Evolutionary conservation across 2,329 filamentous ascomycete genomes (phyloP), one percentile per base, ranked within the genome.

Genomic region (Penicillium griseofulvum): DNA sequence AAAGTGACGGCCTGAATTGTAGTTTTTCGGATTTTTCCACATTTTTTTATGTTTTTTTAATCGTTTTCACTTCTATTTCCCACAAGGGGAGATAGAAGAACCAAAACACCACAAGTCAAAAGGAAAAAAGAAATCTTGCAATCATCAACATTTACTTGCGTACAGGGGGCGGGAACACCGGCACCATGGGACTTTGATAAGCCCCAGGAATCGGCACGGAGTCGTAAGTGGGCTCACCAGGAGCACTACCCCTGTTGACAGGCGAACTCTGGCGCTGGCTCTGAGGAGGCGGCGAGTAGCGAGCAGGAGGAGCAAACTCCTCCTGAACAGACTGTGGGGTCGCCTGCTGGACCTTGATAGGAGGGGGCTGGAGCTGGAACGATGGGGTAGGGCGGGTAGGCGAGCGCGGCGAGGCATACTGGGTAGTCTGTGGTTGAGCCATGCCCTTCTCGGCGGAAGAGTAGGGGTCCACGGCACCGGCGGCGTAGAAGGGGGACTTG

Each of bases 311-410:
- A 62, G 66, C 80, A 71, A 94, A 91, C 38, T 81, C 84, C 19
- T 79, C 80, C 66, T 87, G 85, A 37, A 77, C 74, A 51, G 83
- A 75, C 74, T 85, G 89, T 28, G 91, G 91, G 0, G 90, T 94
- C 7, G 91, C 87, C 54, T 84, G 83, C 50, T 89, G 89, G 45
- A 91, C 83, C 72, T 88, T 91, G 72, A 81, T 81, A 0, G 93
- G 93, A 38, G 93, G 91, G 17, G 91, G 81, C 78, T 96, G 90
- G 39, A 97, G 85, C 69, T 89, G 87, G 81, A 97, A 97, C n/a
- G 85, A 65, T 80, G 83, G 55, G 62, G 78, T 69, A 63, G 81
- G 74, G 38, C 66, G 68, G 64, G 87, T 87, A 55, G 86, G 78
- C 39, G 88, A 89, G 56, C 79, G 78, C 5, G 88, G 85, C 61